These are phyloP conservation scores for Rhodofomes roseus DNA, from an alignment of 1,284 basidiomycete genomes.

Conservation along the genomic window DNA sequence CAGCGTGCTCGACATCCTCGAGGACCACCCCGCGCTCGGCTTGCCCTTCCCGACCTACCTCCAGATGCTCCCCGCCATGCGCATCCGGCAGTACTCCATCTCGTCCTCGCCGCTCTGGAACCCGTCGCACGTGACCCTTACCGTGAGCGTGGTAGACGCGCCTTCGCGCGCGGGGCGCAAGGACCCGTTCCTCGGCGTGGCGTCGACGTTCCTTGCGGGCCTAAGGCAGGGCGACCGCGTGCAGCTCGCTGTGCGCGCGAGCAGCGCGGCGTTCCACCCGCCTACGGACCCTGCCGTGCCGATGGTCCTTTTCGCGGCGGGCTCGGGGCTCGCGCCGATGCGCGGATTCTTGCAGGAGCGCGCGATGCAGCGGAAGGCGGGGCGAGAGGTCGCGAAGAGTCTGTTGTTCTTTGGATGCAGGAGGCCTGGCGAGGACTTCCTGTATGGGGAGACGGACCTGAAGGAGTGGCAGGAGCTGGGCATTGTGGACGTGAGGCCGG, in stretches of 20 bases:
- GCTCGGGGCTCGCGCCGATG: slow-evolving; percentile 50
- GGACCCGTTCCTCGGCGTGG: slow-evolving; percentile 43
- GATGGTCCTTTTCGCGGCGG: slow-evolving; percentile 47
- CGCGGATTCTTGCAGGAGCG: slow-evolving; percentile 53
- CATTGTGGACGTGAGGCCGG: slow-evolving; percentile 45
- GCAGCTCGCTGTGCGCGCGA: slow-evolving; percentile 42
- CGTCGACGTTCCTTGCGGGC: slow-evolving; percentile 43
- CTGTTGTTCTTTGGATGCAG: slow-evolving; percentile 51
- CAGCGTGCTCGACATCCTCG: slow-evolving; percentile 44
- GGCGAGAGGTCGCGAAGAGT: slow-evolving; percentile 39
- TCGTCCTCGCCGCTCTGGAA: slow-evolving; percentile 40
- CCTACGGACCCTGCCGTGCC: slow-evolving; percentile 32
- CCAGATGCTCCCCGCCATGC: slow-evolving; percentile 44
- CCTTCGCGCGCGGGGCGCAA: slow-evolving; percentile 31
- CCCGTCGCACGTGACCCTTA: slow-evolving; percentile 41
- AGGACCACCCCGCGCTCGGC: slow-evolving; percentile 35
- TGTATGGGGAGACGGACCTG: slow-evolving; percentile 42
- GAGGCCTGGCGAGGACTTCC: slow-evolving; percentile 38
- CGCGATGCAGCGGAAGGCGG: slow-evolving; percentile 42
- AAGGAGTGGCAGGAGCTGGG: slow-evolving; percentile 36
- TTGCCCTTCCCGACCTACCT: slow-evolving; percentile 40
- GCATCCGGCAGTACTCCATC: slow-evolving; percentile 50
- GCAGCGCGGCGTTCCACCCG: slow-evolving; percentile 42
- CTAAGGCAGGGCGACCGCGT: slow-evolving; percentile 41
- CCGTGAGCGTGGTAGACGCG: slow-evolving; percentile 41